phyloP scores from a whole-genome alignment of 2,329 filamentous ascomycete genomes.

The Trichoderma citrinoviride region DNA sequence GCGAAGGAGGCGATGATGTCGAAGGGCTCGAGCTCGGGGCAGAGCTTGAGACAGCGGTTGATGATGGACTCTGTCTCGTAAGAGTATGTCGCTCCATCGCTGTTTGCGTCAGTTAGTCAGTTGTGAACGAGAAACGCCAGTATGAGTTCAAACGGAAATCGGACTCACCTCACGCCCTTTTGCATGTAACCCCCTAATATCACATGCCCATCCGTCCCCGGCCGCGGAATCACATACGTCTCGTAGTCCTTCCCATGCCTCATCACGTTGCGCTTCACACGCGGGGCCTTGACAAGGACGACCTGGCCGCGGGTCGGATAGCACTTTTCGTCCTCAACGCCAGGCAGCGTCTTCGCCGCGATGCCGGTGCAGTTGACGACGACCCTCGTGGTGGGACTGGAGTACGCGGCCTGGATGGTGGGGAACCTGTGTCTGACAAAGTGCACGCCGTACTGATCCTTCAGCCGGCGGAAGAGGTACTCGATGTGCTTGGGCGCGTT shows the following conservation, averaged over 20 bases:
- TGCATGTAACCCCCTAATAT: conserved; percentile 41
- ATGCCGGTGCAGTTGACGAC: conserved; percentile 40
- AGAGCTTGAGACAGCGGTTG: conserved; percentile 35
- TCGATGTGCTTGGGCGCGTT: conserved; percentile 40
- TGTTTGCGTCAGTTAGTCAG: conserved; percentile 14
- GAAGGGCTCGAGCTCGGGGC: conserved; percentile 31
- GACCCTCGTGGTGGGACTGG: conserved; percentile 29
- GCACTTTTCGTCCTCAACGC: conserved; percentile 39
- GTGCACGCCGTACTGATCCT: conserved; percentile 32
- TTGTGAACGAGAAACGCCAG: no score
- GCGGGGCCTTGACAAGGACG: conserved; percentile 36
- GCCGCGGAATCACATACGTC: conserved; percentile 42
- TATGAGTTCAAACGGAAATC: no score
- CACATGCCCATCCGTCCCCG: conserved; percentile 36
- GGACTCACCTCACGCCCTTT: conserved; percentile 33
- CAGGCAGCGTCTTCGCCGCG: conserved; percentile 35
- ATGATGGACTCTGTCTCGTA: conserved; percentile 40
- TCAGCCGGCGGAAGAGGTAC: conserved; percentile 31
- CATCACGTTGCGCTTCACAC: conserved; percentile 39
- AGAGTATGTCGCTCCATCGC: conserved; percentile 37
- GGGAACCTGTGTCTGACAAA: conserved; percentile 34
- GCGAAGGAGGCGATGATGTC: conserved; percentile 36
- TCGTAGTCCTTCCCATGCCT: conserved; percentile 39
- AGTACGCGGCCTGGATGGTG: conserved; percentile 30
- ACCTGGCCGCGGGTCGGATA: conserved; percentile 44